phyloP scores from a whole-genome alignment of 2,329 filamentous ascomycete species.

The Aspergillus pseudoviridinutans region DNA sequence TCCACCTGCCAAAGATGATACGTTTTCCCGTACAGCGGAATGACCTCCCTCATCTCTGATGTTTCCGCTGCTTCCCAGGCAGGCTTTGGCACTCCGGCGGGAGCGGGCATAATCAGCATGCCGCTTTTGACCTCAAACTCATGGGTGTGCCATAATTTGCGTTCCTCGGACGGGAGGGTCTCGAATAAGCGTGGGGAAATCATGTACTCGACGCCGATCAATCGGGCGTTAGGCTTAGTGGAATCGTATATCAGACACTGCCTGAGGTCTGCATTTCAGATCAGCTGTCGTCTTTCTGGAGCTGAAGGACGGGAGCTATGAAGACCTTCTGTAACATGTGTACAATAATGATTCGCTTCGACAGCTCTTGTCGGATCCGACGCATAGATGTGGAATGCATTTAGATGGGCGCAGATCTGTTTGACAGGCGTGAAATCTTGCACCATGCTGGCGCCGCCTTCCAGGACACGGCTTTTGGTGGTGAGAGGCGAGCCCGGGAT shows the following conservation, averaged over 20 bases:
- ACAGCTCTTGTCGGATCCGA: slow-evolving; percentile 65
- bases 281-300: neutral
- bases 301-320: neutral
- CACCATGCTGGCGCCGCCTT: slow-evolving; percentile 33
- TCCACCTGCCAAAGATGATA: slow-evolving; percentile 88
- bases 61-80: slow-evolving; percentile 75
- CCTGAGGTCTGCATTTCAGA: slow-evolving; percentile 56
- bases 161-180: slow-evolving; percentile 62
- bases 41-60: slow-evolving; percentile 72
- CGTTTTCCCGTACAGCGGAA: slow-evolving; percentile 74
- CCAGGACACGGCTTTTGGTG: slow-evolving; percentile 35
- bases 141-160: slow-evolving; percentile 74
- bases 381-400: slow-evolving; percentile 84
- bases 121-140: slow-evolving; percentile 47
- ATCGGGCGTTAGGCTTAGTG: slow-evolving; percentile 59
- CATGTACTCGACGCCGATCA: slow-evolving; percentile 89
- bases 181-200: slow-evolving; percentile 66
- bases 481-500: slow-evolving; percentile 31
- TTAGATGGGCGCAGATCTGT: slow-evolving; percentile 75
- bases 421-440: slow-evolving; percentile 64
- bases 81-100: slow-evolving; percentile 43
- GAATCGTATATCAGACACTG: slow-evolving; percentile 85
- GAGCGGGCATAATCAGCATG: slow-evolving; percentile 41
- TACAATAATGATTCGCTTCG: slow-evolving; percentile 81
- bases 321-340: slow-evolving; percentile 63